Evolutionary conservation across 2,329 filamentous ascomycete genomes (phyloP).

Genomic region (Neurospora sp.): DNA sequence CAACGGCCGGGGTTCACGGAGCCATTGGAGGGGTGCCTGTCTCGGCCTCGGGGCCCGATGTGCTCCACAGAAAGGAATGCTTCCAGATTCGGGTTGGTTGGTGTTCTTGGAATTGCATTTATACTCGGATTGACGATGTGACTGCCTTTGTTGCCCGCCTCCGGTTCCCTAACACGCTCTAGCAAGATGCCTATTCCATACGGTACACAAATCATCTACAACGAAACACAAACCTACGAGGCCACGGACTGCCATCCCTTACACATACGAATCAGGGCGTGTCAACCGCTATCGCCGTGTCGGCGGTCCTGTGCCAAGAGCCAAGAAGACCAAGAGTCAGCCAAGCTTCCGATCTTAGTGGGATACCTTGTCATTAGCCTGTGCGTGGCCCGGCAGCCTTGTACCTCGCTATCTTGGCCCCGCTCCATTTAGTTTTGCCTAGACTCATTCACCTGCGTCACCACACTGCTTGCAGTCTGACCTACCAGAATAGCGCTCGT

Average conservation of each 20-base stretch:
- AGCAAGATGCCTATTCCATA: not conserved
- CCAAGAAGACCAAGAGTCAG: not conserved
- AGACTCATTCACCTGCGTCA: not conserved
- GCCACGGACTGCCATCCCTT: not conserved
- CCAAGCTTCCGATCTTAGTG: not conserved
- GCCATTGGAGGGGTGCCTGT: not conserved
- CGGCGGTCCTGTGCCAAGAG: not conserved
- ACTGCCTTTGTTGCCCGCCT: not conserved
- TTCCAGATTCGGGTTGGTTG: not conserved
- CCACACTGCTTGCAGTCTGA: not conserved
- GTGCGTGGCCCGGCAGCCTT: not conserved
- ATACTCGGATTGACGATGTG: not conserved
- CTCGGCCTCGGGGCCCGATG: not conserved
- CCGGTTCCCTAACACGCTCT: not conserved
- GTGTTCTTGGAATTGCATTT: not conserved
- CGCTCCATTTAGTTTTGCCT: not conserved
- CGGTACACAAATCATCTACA: not conserved
- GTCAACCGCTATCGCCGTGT: not conserved
- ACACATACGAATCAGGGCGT: not conserved
- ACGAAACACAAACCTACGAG: not conserved
- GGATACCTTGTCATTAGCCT: not conserved
- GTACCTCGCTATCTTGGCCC: not conserved
- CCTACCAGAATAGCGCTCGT: not conserved
- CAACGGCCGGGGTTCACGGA: not conserved
- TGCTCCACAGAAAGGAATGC: not conserved